Base-by-base conservation (phyloP, 2,329 filamentous ascomycete species). In the Aschersonia sp. region DNA sequence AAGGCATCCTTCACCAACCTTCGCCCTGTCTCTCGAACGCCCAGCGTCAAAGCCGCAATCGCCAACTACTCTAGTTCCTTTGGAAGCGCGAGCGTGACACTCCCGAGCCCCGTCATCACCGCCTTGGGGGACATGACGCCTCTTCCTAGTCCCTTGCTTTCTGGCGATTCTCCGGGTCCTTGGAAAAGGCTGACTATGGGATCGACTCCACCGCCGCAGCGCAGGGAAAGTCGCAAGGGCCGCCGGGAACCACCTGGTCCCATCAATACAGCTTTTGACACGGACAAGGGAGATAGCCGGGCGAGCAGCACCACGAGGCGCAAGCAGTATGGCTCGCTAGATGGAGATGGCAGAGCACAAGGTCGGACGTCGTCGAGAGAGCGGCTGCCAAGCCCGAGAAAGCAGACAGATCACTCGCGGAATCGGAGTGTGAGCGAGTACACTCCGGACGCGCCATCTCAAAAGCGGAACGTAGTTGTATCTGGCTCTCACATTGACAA, bases 381-480 rank as follows among this genome's bases (percentile, higher is more conserved):
- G 5, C 42, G 52, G 52, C 22, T 22, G 22, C 30, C 30, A 11
- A 39, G 56, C 54, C 48, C 62, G 55, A 42, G 47, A 3, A 51
- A 53, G 14, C 42, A 55, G 7, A 4, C 41, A 2, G 45, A 45
- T 11, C 85, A 87, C 61, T 69, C 70, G 10, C 77, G 85, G 50
- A 88, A 92, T 61, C 76, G 89, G 56, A 96, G 89, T 63, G 69
- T 92, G 30, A 95, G 88, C 67, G 89, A 96, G 54, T 95, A 94
- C 63, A 74, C 80, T 0, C 87, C 88, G 2, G 85, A 92, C 47
- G 69, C 83, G 53, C 72, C 79, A 42, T 75, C 84, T 45, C 73
- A 82, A 1, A 85, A 79, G 58, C 78, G 87, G 42, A 81, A 87
- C 52, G 75, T 85, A 48, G 86, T 83, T 0, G 79, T 92, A 12